Conservation (phyloP, 495 filamentous ascomycete genomes). For the Xylaria bambusicola region DNA sequence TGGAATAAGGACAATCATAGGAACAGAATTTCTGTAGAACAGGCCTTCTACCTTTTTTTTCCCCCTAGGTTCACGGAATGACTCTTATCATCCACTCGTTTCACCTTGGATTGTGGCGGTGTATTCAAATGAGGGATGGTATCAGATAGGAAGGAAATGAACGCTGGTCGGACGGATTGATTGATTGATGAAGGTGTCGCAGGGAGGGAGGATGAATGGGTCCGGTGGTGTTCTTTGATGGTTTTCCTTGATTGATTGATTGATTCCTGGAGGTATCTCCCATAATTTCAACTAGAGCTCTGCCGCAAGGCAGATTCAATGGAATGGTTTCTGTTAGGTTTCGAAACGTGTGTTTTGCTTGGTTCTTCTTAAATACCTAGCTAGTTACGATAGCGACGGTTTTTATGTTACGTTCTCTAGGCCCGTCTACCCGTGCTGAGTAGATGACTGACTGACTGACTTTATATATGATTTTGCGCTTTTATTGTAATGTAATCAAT, state of each 20-base stretch:
- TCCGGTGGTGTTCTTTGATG: constrained; percentile 14
- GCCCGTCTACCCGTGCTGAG: too few relatives aligned
- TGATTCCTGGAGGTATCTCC: too few relatives aligned
- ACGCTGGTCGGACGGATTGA: constrained; percentile 5
- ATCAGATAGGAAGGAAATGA: not conserved
- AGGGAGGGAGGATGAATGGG: not conserved
- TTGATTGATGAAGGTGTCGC: not conserved
- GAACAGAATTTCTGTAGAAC: constrained; percentile 4
- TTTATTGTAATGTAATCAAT: too few relatives aligned
- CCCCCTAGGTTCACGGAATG: not conserved
- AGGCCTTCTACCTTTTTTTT: not conserved
- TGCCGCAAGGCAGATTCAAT: constrained; percentile 17
- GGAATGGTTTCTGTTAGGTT: not conserved
- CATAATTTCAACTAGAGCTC: constrained; percentile 16
- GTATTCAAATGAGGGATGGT: not conserved
- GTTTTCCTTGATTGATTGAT: constrained; percentile 14
- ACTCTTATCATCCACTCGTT: constrained; percentile 4
- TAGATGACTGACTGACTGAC: too few relatives aligned
- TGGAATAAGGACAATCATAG: constrained; percentile 5
- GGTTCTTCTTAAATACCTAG: too few relatives aligned
- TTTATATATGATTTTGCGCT: too few relatives aligned
- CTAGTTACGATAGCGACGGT: too few relatives aligned
- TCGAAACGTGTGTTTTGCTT: not conserved
- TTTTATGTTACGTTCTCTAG: too few relatives aligned
- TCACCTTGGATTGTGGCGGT: not conserved